Evolutionary conservation across 768 basidiomycete genomes (phyloP).

Genomic region (Leucosporidium creatinivorum): DNA sequence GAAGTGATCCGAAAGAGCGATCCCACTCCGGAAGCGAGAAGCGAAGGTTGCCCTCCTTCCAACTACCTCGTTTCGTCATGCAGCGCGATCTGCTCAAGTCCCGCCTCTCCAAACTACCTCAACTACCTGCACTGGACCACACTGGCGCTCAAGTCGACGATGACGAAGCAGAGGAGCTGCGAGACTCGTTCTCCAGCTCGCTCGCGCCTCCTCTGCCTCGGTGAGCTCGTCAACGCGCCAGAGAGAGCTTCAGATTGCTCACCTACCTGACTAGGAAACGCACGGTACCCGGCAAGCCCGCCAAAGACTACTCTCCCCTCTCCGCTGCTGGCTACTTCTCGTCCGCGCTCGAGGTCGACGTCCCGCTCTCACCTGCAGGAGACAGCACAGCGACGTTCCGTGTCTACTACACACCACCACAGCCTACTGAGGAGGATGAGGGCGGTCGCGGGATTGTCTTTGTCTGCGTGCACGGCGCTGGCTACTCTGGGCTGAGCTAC

Average conservation of each 20-base stretch:
- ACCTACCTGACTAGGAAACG: constrained; percentile 28
- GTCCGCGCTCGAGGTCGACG: constrained; percentile 68
- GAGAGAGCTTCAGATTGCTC: constrained; percentile 5
- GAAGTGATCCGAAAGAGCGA: too few relatives aligned
- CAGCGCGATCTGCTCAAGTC: constrained; percentile 71
- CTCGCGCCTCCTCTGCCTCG: neutral
- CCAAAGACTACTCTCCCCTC: constrained; percentile 55
- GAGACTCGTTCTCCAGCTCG: constrained; percentile 47
- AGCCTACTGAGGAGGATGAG: neutral
- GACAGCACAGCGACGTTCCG: constrained; percentile 59
- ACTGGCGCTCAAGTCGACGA: constrained; percentile 39
- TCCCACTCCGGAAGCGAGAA: too few relatives aligned
- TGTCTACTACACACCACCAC: constrained; percentile 66
- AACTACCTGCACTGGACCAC: constrained; percentile 45
- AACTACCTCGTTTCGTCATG: constrained; percentile 57
- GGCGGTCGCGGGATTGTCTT: constrained; percentile 54
- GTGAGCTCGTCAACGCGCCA: neutral
- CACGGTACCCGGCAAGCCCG: constrained; percentile 41
- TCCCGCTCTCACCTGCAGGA: constrained; percentile 38
- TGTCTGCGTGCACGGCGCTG: constrained; percentile 92
- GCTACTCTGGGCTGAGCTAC: constrained; percentile 84
- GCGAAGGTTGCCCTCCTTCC: neutral
- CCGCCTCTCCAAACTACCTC: constrained; percentile 66
- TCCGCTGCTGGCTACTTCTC: constrained; percentile 69
- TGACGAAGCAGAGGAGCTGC: constrained; percentile 52